These are phyloP conservation scores for Hericium erinaceus DNA, from an alignment of 768 basidiomycete species.

Conservation along the genomic window DNA sequence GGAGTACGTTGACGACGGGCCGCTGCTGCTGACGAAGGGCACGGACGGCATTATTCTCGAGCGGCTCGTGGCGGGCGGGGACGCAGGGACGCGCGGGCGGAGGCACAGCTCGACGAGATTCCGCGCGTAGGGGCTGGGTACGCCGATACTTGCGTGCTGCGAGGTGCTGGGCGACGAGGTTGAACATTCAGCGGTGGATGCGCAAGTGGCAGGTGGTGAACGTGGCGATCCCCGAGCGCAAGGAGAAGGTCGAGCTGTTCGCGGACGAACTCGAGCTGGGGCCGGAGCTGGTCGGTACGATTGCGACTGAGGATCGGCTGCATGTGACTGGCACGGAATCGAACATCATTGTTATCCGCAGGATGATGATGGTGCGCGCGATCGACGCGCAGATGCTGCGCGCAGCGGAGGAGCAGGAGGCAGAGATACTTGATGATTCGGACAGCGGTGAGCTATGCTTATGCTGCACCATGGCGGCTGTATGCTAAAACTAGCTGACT, in stretches of 20 bases:
- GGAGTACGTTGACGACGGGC: too few species aligned
- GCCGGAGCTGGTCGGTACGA: constrained; percentile 86
- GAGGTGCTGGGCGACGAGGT: too few species aligned
- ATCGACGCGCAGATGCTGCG: constrained; percentile 74
- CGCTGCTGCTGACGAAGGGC: too few species aligned
- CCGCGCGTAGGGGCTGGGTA: too few species aligned
- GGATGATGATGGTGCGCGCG: constrained; percentile 49
- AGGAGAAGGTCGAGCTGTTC: constrained; percentile 66
- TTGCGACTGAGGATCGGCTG: constrained; percentile 95
- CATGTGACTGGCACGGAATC: constrained; percentile 88
- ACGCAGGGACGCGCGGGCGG: too few species aligned
- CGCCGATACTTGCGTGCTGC: too few species aligned
- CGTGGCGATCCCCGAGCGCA: constrained; percentile 69
- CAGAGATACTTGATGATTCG: constrained; percentile 19
- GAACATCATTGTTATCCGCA: constrained; percentile 90
- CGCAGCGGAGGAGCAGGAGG: constrained; percentile 41
- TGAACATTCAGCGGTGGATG: too few species aligned
- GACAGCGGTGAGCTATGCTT: constrained; percentile 32
- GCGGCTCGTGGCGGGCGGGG: too few species aligned
- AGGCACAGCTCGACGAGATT: too few species aligned
- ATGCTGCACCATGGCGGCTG: constrained; percentile 32
- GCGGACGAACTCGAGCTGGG: constrained; percentile 77
- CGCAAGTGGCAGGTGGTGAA: constrained; percentile 17
- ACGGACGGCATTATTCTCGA: too few species aligned
- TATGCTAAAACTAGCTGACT: constrained; percentile 1